Percentiles rank a stretch among this genome's conserved stretches.
Evolutionary conservation across 306 rosid species (phyloP).

Genomic region (Alnus glutinosa): DNA sequence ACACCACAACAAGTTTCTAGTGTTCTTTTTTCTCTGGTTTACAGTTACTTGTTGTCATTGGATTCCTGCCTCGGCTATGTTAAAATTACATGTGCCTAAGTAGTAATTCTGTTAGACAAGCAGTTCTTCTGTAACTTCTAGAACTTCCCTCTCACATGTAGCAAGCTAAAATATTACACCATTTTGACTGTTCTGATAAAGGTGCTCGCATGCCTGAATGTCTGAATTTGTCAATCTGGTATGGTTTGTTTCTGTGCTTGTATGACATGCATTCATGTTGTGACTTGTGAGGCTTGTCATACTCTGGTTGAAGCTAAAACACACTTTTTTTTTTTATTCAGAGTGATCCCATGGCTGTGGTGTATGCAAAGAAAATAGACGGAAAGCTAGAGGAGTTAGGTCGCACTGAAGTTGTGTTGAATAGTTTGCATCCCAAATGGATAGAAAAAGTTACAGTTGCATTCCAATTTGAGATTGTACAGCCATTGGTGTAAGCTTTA

Average conservation of each 20-base stretch:
- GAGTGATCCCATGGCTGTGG: constrained; percentile 84
- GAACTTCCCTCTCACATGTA: background rate
- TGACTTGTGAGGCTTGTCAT: background rate
- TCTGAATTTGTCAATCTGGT: background rate
- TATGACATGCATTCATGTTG: background rate
- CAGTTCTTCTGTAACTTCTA: too few relatives aligned
- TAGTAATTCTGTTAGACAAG: background rate
- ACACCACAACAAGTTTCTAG: background rate
- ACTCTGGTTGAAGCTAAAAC: background rate
- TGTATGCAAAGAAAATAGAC: constrained; percentile 47
- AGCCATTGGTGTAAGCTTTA: constrained; percentile 64
- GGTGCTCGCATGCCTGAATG: background rate
- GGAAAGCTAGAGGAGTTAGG: constrained; percentile 74
- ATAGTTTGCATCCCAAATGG: constrained; percentile 69
- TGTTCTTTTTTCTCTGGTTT: background rate
- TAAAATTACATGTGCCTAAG: background rate
- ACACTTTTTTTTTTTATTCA: background rate
- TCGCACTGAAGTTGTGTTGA: constrained; percentile 79
- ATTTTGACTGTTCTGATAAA: background rate
- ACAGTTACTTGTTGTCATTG: too few relatives aligned
- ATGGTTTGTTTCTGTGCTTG: background rate
- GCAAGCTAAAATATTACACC: background rate
- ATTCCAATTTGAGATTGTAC: constrained; percentile 83
- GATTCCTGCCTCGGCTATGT: background rate
- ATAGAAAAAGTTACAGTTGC: constrained; percentile 62